phyloP scores from a whole-genome alignment of 257 asterid genomes.

The Echites panduratus region DNA sequence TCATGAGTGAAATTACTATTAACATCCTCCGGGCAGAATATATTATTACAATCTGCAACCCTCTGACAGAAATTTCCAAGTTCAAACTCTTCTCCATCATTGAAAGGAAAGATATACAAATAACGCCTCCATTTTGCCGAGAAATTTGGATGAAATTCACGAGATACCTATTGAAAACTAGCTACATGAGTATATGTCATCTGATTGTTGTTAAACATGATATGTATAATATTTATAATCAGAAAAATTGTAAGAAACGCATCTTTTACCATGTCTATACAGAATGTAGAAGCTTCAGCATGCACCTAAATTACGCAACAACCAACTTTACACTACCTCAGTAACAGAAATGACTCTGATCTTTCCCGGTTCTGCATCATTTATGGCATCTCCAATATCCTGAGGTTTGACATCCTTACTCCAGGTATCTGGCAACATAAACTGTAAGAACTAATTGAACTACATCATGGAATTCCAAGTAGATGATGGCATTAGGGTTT shows the following conservation, averaged over 20 bases:
- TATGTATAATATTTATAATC: background rate
- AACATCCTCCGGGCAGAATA: constrained; percentile 26
- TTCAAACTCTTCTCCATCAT: constrained; percentile 32
- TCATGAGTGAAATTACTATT: constrained; percentile 22
- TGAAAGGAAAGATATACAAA: constrained; percentile 75
- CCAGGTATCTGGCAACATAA: constrained; percentile 70
- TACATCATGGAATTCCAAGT: background rate
- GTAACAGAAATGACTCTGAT: constrained; percentile 59
- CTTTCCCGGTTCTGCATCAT: constrained; percentile 61
- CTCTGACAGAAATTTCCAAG: constrained; percentile 28
- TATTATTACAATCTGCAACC: constrained; percentile 11
- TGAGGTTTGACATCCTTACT: constrained; percentile 63
- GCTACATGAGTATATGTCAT: constrained; percentile 3
- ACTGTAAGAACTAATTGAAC: background rate
- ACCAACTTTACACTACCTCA: constrained; percentile 51
- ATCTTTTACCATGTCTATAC: background rate
- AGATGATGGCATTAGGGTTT: background rate
- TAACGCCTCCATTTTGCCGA: constrained; percentile 97
- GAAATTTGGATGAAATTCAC: constrained; percentile 95
- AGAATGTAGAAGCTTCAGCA: background rate
- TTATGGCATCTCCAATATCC: constrained; percentile 59
- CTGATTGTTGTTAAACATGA: background rate
- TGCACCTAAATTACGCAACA: background rate
- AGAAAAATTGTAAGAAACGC: background rate
- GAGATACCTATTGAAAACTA: constrained; percentile 53